Evolutionary conservation across 805 yeast species (phyloP), one percentile per base, ranked within the genome.

Genomic region (Candida xiaguanensis): DNA sequence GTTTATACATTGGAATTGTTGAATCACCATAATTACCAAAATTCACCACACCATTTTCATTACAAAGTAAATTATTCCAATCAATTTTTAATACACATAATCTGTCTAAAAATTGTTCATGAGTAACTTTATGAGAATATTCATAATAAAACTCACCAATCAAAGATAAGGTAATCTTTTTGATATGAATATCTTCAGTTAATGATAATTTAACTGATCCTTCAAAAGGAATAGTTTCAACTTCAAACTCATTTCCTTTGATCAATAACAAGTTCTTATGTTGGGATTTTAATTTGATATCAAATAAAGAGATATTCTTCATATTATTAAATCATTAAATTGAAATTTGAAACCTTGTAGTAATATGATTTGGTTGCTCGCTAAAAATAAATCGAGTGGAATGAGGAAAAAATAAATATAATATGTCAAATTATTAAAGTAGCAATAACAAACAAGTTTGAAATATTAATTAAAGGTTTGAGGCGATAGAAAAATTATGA

Each of bases 141-240:
- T 68, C 72, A 11, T 72, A 53, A 25, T 59, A 55, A 50, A 63
- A 67, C 34, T 68, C 73, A 1, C 80, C 80, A 1, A 54, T 48
- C 14, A 76, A 50, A 13, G 54, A 53, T 31, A 76, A 54, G n/a
- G 57, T 51, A 31, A 76, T 54, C 29, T 52, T 51, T 31, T 59
- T 63, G 18, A 74, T 58, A 38, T 65, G 69, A 28, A 65, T 58
- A 31, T 67, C 67, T 31, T 67, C 69, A 6, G 71, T 70, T 3
- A 73, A 52, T 16, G 73, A 58, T 29, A 75, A 53, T 33, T 74
- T 76, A 33, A 76, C 69, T 36, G 61, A 63, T 0, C 82, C 82
- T 17, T 63, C 66, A 18, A 76, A 46, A 6, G 65, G 58, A 1
- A 72, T 54, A 4, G 67, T 53, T 5, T 70, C 71, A 32, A 73